Conservation (phyloP, 768 basidiomycete species). For the Termitomyces sp. region DNA sequence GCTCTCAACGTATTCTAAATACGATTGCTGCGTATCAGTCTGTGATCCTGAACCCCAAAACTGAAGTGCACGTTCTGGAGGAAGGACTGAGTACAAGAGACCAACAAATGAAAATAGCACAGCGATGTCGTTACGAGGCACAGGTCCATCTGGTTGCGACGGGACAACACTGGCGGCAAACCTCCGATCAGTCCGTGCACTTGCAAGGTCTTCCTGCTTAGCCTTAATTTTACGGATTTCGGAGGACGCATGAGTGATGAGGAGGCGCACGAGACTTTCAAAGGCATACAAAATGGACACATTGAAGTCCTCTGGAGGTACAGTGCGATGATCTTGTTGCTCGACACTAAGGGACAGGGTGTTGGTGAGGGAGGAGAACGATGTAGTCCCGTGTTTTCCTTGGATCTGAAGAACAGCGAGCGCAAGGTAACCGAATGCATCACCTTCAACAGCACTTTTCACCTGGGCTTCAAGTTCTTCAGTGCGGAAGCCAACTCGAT, state of each 20-base stretch:
- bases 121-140: constrained; percentile 78
- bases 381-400: constrained; percentile 28
- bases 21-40: constrained; percentile 36
- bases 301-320: constrained; percentile 47
- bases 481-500: constrained; percentile 59
- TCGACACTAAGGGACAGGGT: constrained; percentile 29
- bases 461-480: constrained; percentile 79
- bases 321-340: constrained; percentile 39
- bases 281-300: constrained; percentile 51
- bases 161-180: constrained; percentile 34
- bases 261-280: constrained; percentile 64
- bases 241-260: constrained; percentile 73
- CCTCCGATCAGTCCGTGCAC: constrained; percentile 58
- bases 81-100: constrained; percentile 67
- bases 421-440: constrained; percentile 71
- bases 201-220: constrained; percentile 81
- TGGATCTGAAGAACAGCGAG: constrained; percentile 53
- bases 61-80: constrained; percentile 72
- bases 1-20: constrained; percentile 57
- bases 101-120: constrained; percentile 82
- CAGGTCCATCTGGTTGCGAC: constrained; percentile 30
- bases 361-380: constrained; percentile 29
- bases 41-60: constrained; percentile 74
- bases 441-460: constrained; percentile 78
- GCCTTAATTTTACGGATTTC: constrained; percentile 85